These are phyloP conservation scores for Leishmania amazonensis DNA, from an alignment of 208 protist species.

Conservation along the genomic window DNA sequence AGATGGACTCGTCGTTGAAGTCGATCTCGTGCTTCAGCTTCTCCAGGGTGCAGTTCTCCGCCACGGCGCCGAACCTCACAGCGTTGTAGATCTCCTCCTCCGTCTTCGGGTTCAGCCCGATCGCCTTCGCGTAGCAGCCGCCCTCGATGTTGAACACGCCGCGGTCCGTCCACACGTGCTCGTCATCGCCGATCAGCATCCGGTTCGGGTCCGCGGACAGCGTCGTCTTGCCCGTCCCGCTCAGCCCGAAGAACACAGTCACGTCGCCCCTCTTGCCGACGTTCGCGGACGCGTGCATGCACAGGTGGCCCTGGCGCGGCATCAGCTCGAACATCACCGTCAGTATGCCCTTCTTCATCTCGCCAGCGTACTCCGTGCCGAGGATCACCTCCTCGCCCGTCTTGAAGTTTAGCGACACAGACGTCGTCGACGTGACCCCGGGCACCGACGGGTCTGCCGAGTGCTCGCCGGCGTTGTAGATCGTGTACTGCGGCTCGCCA, in stretches of 20 bases:
- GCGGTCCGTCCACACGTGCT: conserved; percentile 92
- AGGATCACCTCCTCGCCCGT: conserved; percentile 93
- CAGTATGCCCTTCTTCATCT: conserved; percentile 99
- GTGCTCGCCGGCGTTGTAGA: conserved; percentile 95
- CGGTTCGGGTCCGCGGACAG: conserved; percentile 90
- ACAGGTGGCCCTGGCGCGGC: conserved; percentile 91
- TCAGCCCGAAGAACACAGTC: conserved; percentile 92
- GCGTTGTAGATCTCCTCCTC: conserved; percentile 95
- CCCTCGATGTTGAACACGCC: conserved; percentile 95
- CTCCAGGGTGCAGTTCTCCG: conserved; percentile 91
- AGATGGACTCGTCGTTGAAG: conserved; percentile 93
- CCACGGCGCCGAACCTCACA: conserved; percentile 81
- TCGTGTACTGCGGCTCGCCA: conserved; percentile 94
- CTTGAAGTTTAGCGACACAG: conserved; percentile 86
- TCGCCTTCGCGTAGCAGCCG: conserved; percentile 94
- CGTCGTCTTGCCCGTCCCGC: conserved; percentile 94
- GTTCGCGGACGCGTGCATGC: conserved; percentile 94
- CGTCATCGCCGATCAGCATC: conserved; percentile 92
- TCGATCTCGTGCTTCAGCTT: conserved; percentile 75
- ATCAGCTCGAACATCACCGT: conserved; percentile 97
- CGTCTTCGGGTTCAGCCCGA: conserved; percentile 83
- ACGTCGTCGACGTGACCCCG: conserved; percentile 79
- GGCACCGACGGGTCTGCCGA: conserved; percentile 88
- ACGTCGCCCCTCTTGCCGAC: conserved; percentile 78
- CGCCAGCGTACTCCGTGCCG: conserved; percentile 96